Conservation (phyloP, 208 protist species). For the Acanthamoeba healyi region DNA sequence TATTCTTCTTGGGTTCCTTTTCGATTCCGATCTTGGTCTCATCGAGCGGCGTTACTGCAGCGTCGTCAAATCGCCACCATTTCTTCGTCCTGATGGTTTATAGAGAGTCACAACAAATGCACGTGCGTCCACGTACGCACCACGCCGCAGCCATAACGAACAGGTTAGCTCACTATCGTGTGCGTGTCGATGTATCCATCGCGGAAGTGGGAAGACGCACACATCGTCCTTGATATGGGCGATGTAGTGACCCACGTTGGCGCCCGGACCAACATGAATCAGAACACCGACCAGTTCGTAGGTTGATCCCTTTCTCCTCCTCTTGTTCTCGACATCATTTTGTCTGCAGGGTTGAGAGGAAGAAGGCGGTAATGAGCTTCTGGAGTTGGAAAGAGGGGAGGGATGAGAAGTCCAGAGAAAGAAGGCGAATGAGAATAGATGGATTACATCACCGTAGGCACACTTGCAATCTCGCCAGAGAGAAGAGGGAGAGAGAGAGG, state of each 20-base stretch:
- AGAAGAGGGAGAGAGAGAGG: not conserved
- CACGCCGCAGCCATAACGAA: no score
- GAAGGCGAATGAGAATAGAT: not conserved
- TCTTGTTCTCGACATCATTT: slow-evolving; percentile 64
- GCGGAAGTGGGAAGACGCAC: not conserved
- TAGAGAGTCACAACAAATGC: not conserved
- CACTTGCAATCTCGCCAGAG: no score
- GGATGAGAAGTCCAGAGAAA: slow-evolving; percentile 10
- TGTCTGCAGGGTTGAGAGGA: slow-evolving; percentile 50
- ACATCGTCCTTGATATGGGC: slow-evolving; percentile 68
- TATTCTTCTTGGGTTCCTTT: slow-evolving; percentile 52
- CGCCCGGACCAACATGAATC: slow-evolving; percentile 59
- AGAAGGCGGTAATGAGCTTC: slow-evolving; percentile 42
- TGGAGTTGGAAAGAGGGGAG: not conserved
- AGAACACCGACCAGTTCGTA: slow-evolving; percentile 66
- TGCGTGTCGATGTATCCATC: no score
- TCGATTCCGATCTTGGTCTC: slow-evolving; percentile 42
- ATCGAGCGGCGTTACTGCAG: slow-evolving; percentile 36
- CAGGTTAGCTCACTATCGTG: no score
- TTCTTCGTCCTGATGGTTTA: slow-evolving; percentile 17
- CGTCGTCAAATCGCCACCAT: slow-evolving; percentile 76
- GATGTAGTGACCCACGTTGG: slow-evolving; percentile 73
- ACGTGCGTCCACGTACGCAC: not conserved
- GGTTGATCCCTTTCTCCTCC: slow-evolving; percentile 50
- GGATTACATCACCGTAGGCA: not conserved